phyloP scores from a whole-genome alignment of 23 red algal genomes.

The Gracilaria gracilis region DNA sequence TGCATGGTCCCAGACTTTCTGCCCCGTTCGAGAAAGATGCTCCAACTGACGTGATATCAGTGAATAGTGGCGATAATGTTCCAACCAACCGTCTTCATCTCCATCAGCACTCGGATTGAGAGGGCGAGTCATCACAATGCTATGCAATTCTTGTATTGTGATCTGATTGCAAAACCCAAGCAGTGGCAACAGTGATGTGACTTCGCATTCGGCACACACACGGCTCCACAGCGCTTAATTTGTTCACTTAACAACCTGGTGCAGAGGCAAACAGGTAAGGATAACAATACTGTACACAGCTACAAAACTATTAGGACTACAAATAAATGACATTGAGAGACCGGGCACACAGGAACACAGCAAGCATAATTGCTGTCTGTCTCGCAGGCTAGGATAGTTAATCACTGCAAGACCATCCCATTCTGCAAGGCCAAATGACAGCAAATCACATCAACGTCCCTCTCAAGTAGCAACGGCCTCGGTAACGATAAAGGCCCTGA shows the following conservation, averaged over 20 bases:
- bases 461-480: conserved; percentile 27
- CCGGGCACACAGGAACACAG: neutral
- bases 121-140: neutral
- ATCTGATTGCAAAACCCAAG: too few relatives aligned
- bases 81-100: neutral
- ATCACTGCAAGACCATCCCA: neutral
- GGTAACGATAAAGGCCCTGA: conserved; percentile 77
- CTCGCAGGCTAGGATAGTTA: neutral
- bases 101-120: neutral
- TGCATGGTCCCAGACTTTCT: neutral
- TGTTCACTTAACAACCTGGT: too few relatives aligned
- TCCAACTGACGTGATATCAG: neutral
- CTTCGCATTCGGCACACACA: too few relatives aligned
- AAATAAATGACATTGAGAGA: neutral
- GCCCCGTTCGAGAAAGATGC: neutral
- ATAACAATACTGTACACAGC: neutral
- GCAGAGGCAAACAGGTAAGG: neutral
- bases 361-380: neutral
- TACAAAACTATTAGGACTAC: conserved; percentile 12
- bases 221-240: too few relatives aligned
- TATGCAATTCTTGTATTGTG: neutral
- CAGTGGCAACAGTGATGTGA: too few relatives aligned
- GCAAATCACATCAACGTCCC: neutral
- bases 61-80: neutral
- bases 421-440: neutral